phyloP scores from a whole-genome alignment of 139 green algal species.

The Zygnema cylindricum region DNA sequence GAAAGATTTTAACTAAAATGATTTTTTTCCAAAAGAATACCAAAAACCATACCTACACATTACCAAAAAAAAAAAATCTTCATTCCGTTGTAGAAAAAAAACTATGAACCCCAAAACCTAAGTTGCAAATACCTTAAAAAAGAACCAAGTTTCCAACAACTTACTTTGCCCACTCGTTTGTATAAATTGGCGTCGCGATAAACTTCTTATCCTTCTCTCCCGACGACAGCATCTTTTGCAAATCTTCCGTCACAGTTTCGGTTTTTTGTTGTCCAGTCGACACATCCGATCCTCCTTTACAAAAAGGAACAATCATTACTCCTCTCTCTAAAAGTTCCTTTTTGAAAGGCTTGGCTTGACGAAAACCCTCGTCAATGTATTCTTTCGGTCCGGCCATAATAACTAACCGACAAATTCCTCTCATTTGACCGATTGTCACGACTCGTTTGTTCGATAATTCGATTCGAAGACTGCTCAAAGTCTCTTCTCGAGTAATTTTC shows the following conservation, averaged over 20 bases:
- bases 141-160: not conserved
- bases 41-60: too few species aligned
- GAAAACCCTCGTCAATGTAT: constrained; percentile 19
- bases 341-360: constrained; percentile 22
- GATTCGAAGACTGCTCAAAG: constrained; percentile 20
- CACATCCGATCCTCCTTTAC: constrained; percentile 2
- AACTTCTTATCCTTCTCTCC: constrained; percentile 20
- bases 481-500: constrained; percentile 16
- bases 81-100: too few species aligned
- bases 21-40: too few species aligned
- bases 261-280: not conserved
- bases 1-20: too few species aligned
- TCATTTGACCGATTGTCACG: constrained; percentile 19
- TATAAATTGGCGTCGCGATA: constrained; percentile 41
- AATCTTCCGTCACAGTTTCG: not conserved
- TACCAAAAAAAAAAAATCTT: too few species aligned
- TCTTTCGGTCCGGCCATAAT: constrained; percentile 43
- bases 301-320: constrained; percentile 41
- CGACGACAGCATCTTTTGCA: not conserved
- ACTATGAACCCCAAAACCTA: too few species aligned
- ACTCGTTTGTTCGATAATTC: constrained; percentile 33
- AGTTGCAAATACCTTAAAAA: too few species aligned
- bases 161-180: constrained; percentile 39
- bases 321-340: constrained; percentile 49
- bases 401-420: constrained; percentile 35